These are phyloP conservation scores for Aspergillus ostianus DNA, from an alignment of 495 filamentous ascomycete species.

Conservation along the genomic window DNA sequence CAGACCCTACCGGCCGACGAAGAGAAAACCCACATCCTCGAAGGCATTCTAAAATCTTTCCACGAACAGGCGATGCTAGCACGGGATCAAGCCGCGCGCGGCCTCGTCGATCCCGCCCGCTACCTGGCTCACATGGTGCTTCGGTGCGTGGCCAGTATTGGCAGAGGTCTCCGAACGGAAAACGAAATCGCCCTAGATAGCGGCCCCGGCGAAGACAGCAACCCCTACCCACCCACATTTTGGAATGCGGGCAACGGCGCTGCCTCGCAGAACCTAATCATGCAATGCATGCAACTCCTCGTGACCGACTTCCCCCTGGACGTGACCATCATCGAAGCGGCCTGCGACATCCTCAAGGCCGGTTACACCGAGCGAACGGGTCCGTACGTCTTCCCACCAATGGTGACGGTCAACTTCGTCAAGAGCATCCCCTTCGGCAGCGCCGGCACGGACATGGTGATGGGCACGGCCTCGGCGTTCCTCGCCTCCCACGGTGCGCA, in stretches of 20 bases:
- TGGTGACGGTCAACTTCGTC: constrained; percentile 69
- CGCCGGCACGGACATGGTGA: constrained; percentile 68
- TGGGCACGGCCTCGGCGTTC: constrained; percentile 76
- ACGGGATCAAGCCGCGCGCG: constrained; percentile 34
- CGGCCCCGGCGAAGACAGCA: constrained; percentile 41
- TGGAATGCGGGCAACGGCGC: constrained; percentile 60
- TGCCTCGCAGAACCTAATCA: constrained; percentile 56
- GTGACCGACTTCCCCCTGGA: constrained; percentile 57
- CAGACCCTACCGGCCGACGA: constrained; percentile 69
- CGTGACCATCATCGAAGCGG: constrained; percentile 70
- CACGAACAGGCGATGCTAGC: constrained; percentile 35
- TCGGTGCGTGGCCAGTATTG: constrained; percentile 72
- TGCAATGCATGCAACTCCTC: constrained; percentile 46
- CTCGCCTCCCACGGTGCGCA: constrained; percentile 60
- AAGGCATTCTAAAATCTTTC: constrained; percentile 64
- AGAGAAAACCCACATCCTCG: constrained; percentile 59
- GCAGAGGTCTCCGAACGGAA: constrained; percentile 73
- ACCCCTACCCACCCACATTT: constrained; percentile 47
- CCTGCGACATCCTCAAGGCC: constrained; percentile 71
- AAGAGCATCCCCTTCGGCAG: constrained; percentile 58
- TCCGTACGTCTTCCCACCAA: constrained; percentile 73
- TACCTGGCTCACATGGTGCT: constrained; percentile 63
- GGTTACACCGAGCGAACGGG: constrained; percentile 78
- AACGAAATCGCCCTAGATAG: constrained; percentile 68
- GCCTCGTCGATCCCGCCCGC: constrained; percentile 44